Percentiles rank a stretch among this genome's conserved stretches.
These are phyloP conservation scores for Passalora sequoiae DNA, from an alignment of 2,329 filamentous ascomycete genomes.

Conservation along the genomic window DNA sequence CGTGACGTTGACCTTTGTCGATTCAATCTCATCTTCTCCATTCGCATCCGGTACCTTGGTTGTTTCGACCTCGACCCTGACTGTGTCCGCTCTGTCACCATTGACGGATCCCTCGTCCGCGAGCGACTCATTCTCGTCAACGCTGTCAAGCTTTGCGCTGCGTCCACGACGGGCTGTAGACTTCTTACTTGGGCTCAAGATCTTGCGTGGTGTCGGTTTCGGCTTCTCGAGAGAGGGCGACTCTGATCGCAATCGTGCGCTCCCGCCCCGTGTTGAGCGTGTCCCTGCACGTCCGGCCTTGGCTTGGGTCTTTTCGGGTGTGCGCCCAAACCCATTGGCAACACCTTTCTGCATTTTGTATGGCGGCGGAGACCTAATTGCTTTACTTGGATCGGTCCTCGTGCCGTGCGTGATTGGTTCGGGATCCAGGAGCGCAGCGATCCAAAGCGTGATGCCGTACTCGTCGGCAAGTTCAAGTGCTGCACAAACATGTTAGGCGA, in stretches of 20 bases:
- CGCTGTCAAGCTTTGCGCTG: constrained; percentile 30
- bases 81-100: constrained; percentile 41
- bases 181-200: constrained; percentile 50
- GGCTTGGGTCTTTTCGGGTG: constrained; percentile 23
- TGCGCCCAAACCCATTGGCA: constrained; percentile 26
- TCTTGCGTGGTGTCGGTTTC: constrained; percentile 42
- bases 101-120: constrained; percentile 22
- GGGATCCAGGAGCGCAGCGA: constrained; percentile 87
- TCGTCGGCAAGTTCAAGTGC: constrained; percentile 80
- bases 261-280: constrained; percentile 40
- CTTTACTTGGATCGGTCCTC: constrained; percentile 57
- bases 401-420: constrained; percentile 65
- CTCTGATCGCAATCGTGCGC: constrained; percentile 56
- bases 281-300: constrained; percentile 11
- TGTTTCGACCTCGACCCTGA: constrained; percentile 66
- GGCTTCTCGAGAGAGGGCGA: constrained; percentile 49
- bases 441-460: constrained; percentile 81
- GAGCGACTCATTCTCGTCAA: constrained; percentile 26
- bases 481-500: constrained; percentile 36
- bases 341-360: constrained; percentile 47
- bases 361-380: constrained; percentile 74
- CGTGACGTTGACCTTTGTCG: constrained; percentile 70
- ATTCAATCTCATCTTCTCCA: constrained; percentile 64
- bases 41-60: constrained; percentile 48
- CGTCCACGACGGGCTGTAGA: constrained; percentile 41